Evolutionary conservation across 306 rosid species (phyloP), one percentile per base, ranked within the genome.

Genomic region (Chamaecrista fasciculata): DNA sequence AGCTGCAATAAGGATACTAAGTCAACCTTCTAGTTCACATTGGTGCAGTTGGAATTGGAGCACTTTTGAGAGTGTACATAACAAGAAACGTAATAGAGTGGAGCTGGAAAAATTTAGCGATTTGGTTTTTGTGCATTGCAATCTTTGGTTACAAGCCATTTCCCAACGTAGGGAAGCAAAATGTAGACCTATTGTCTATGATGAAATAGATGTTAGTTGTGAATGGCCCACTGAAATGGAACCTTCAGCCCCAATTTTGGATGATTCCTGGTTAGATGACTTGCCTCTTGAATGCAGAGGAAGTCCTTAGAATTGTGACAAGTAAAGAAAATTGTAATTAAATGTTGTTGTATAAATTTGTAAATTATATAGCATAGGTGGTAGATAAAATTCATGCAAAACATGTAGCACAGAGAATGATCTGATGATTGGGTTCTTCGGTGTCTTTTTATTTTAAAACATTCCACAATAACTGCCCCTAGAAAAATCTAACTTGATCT

Each of bases 11-110:
- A 43, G 85, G 81, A 89, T 89, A 72, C 72, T 87, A 50, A 76
- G 82, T 76, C 91, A 90, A 80, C 89, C 93, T 4, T 90, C 93
- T 53, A 87, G 96, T 69, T 83, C 86, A 60, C 88, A 79, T 76
- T 78, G 89, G 86, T 83, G 85, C 64, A 40, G 76, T 51, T 90
- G 88, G 87, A 87, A 85, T 62, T 87, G 91, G 91, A 71, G 70
- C 74, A 83, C 85, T 11, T 85, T 87, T 43, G 79, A 79, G 65
- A 81, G 73, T 33, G 11, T 87, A 33, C 89, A 90, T 72, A 51
- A 51, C 62, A 79, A 79, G 80, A 79, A 78, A 34, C 82, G 76
- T 24, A 85, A 28, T 66, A 72, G 66, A 48, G 50, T 26, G 39
- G 89, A 85, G 65, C 68, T 56, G 28, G 87, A 85, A 76, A 87